Evolutionary conservation across 2,329 filamentous ascomycete genomes (phyloP), one percentile per base, ranked within the genome.

Genomic region (Colletotrichum tropicicola): DNA sequence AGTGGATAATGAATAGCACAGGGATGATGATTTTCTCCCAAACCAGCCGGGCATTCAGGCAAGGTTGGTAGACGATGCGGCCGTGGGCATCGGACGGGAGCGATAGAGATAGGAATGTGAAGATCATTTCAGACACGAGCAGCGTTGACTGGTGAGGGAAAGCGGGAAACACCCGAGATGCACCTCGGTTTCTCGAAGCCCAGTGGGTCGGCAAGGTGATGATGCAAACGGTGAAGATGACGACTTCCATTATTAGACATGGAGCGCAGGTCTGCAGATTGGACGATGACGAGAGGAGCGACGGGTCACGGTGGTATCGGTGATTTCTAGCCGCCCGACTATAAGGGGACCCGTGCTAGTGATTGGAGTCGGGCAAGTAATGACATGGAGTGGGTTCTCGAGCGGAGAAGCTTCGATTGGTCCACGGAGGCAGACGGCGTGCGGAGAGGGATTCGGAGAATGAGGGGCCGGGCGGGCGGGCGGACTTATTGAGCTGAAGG

Each of bases 81-180:
- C n/a, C n/a, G n/a, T n/a, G n/a, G n/a, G n/a, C n/a, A n/a, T n/a
- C n/a, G n/a, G n/a, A n/a, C n/a, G n/a, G n/a, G n/a, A n/a, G n/a
- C n/a, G n/a, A n/a, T n/a, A n/a, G 9, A 35, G 32, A 35, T 13
- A n/a, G 32, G n/a, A 48, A 28, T 41, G 30, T 28, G 48, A 17
- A 12, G 23, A 43, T 30, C 48, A 53, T 54, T 64, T 43, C 45
- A 41, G 56, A 41, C 41, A 53, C 37, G 12, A n/a, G 10, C 23
- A 25, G 13, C n/a, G n/a, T n/a, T n/a, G 25, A 17, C 35, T 23
- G 17, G 23, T n/a, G n/a, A n/a, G n/a, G n/a, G n/a, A n/a, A n/a
- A n/a, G n/a, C n/a, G n/a, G n/a, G n/a, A n/a, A n/a, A n/a, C n/a
- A n/a, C n/a, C n/a, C n/a, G n/a, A n/a, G n/a, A n/a, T n/a, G n/a